Base-by-base conservation (phyloP, 2,329 filamentous ascomycete genomes). In the Diaporthe humulicola region DNA sequence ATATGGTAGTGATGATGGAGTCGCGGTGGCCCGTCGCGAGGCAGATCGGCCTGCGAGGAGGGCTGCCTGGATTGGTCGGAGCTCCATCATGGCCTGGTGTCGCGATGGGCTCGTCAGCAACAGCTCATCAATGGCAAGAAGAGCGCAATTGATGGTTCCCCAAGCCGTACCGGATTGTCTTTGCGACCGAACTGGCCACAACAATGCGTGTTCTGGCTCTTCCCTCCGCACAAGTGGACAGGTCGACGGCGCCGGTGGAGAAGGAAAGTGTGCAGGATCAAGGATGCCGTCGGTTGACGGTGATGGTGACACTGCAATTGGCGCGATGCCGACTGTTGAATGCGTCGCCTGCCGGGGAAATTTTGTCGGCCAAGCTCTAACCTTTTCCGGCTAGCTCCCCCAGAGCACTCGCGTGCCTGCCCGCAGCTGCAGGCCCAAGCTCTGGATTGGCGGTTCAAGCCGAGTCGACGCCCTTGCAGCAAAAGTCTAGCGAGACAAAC, bases 1-100 rank as follows among this genome's bases (percentile, higher is more conserved):
- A 17, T 50, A 38, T 33, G 61, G 25, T 0, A 52, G 28, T 25
- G 48, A n/a, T 33, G 52, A 57, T 48, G 67, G 25, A 12, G 25
- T 17, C 15, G 64, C 22, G 22, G 14, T 67, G 25, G 74, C 19
- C 56, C 73, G 61, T 70, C 75, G 54, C 48, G 73, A 76, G 45
- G 69, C 75, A 48, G 56, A 61, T 70, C 75, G 75, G 50, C 75
- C 73, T 40, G 67, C 64, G 69, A 76, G 40, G 48, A 70, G 67
- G 15, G 50, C 75, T 28, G 73, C 61, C 42, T 70, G 75, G 28
- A 72, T 28, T 33, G 73, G 70, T 56, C 73, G 73, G 30, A 76
- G 61, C 61, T 76, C 73, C 75, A 76, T 76, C 45, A 61, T 70
- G 60, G 22, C 40, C 60, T 45, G 54, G n/a, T 19, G 56, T 64